A percentile compares a stretch with the other conserved stretches of the same genome.
Conservation (phyloP, 345 rosid species). For the Cardamine resedifolia region DNA sequence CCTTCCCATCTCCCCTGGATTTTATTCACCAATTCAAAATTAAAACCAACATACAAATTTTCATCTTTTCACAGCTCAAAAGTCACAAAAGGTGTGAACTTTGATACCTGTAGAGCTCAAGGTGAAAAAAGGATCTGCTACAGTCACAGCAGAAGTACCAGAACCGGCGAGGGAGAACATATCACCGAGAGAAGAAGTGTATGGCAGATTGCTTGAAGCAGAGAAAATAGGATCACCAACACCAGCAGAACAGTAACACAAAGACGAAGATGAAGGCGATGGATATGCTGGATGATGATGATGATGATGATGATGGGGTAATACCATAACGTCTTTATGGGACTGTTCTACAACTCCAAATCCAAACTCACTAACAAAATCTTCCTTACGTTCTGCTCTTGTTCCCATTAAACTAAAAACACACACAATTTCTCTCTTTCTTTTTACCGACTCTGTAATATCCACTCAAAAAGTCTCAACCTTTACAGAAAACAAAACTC, state of each 20-base stretch:
- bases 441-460: conserved; percentile 1
- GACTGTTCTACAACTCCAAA: conserved; percentile 44
- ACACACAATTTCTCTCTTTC: neutral
- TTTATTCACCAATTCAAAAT: neutral
- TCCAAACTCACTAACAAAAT: conserved; percentile 45
- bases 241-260: conserved; percentile 36
- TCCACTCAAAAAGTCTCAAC: conserved; percentile 12
- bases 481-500: neutral
- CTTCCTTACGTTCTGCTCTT: conserved; percentile 33
- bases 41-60: neutral
- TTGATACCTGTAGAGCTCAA: conserved; percentile 47
- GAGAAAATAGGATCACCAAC: conserved; percentile 47
- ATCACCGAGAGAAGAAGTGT: conserved; percentile 26
- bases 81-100: conserved; percentile 30
- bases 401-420: conserved; percentile 32
- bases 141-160: conserved; percentile 37
- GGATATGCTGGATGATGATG: conserved; percentile 32
- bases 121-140: conserved; percentile 40
- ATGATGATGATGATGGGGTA: conserved; percentile 36
- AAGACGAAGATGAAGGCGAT: conserved; percentile 29
- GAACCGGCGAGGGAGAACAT: conserved; percentile 47
- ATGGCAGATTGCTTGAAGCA: conserved; percentile 45
- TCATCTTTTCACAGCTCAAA: neutral
- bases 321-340: conserved; percentile 36
- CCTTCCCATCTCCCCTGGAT: conserved; percentile 52